Evolutionary conservation across 176 grass and related monocot genomes (phyloP).

Genomic region (Areca catechu): DNA sequence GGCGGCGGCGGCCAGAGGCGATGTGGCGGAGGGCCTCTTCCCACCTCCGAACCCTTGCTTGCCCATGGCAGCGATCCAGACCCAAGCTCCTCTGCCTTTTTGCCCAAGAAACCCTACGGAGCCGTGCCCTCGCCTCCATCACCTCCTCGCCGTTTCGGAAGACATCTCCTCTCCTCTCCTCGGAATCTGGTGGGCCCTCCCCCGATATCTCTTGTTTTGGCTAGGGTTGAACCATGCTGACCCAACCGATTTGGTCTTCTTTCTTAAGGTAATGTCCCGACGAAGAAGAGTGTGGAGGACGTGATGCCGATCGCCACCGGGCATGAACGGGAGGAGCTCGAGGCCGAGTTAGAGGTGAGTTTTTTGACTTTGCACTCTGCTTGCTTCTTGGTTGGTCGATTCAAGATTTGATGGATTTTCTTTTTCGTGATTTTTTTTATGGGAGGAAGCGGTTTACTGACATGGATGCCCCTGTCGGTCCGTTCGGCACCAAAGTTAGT

Average conservation of each 20-base stretch:
- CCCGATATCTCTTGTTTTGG: constrained; percentile 21
- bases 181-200: constrained; percentile 35
- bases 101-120: too few species aligned
- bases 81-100: too few species aligned
- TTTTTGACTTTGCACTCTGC: too few species aligned
- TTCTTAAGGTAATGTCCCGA: constrained; percentile 47
- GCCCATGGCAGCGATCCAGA: too few species aligned
- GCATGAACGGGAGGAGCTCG: constrained; percentile 72
- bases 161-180: constrained; percentile 50
- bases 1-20: constrained; percentile 3
- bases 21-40: constrained; percentile 61
- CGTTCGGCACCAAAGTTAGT: too few species aligned
- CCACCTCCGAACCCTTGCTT: constrained; percentile 29
- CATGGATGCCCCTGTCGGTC: too few species aligned
- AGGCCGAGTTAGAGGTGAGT: constrained; percentile 53
- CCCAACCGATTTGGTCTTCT: too few species aligned
- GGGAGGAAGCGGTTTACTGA: constrained; percentile 82
- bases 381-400: too few species aligned
- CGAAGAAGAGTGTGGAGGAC: constrained; percentile 51
- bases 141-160: constrained; percentile 39
- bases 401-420: too few species aligned
- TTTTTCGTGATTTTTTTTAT: constrained; percentile 45
- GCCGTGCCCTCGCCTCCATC: background rate
- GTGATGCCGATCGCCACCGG: constrained; percentile 83
- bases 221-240: background rate